These are phyloP conservation scores for Chaetothyriales sp. DNA, from an alignment of 2,329 filamentous ascomycete genomes.

Conservation along the genomic window DNA sequence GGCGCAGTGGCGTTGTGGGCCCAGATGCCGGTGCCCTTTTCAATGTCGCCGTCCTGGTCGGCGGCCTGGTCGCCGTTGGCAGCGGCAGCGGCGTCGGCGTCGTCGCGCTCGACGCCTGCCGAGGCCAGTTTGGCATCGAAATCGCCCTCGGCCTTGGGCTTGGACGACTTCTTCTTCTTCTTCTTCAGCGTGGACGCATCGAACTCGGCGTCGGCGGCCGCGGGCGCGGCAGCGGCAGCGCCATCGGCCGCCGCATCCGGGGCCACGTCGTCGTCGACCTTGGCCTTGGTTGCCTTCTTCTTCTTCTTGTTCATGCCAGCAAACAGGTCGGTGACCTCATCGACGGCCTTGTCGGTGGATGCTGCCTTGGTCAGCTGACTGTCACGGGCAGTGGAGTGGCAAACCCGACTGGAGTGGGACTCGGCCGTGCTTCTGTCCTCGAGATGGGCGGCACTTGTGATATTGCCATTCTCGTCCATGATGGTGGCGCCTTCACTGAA, in stretches of 20 bases:
- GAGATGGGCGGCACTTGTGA: conserved; percentile 52
- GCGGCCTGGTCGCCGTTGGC: conserved; percentile 44
- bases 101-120: conserved; percentile 44
- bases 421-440: conserved; percentile 69
- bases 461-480: conserved; percentile 77
- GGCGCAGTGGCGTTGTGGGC: conserved; percentile 61
- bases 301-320: conserved; percentile 62
- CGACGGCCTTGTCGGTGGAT: conserved; percentile 42
- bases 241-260: conserved; percentile 27
- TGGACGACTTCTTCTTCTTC: conserved; percentile 73
- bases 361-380: conserved; percentile 14
- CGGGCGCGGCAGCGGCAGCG: conserved; percentile 34
- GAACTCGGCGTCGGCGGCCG: conserved; percentile 49
- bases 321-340: conserved; percentile 55
- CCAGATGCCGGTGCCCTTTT: conserved; percentile 83
- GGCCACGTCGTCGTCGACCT: conserved; percentile 41
- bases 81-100: conserved; percentile 25
- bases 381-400: conserved; percentile 13
- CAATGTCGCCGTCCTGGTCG: conserved; percentile 56
- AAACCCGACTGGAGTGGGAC: conserved; percentile 44
- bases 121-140: conserved; percentile 55
- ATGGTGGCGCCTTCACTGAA: conserved; percentile 80
- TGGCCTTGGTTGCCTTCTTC: conserved; percentile 43
- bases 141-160: conserved; percentile 48
- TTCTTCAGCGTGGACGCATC: conserved; percentile 56